Conservation (phyloP, 2,329 filamentous ascomycete species). For the Xylariaceae sp. region DNA sequence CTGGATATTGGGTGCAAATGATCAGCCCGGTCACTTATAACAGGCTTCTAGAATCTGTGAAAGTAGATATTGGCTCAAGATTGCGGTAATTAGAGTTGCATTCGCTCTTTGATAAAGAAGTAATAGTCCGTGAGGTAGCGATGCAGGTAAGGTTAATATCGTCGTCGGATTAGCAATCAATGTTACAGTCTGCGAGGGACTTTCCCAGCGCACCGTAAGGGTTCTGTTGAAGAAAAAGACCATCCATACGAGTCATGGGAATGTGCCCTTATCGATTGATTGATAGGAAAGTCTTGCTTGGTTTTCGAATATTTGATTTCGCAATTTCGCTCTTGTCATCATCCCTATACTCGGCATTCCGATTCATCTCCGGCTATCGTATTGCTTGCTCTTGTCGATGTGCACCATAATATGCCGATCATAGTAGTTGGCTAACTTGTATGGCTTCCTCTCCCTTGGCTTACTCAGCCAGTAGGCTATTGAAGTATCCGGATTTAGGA, state of each 20-base stretch:
- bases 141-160: background rate
- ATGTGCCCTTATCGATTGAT: background rate
- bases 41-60: constrained; percentile 21
- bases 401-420: no score
- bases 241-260: constrained; percentile 15
- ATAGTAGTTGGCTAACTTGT: no score
- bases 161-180: constrained; percentile 13
- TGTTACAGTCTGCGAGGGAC: constrained; percentile 19
- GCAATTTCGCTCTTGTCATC: constrained; percentile 1
- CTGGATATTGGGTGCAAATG: background rate
- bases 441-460: background rate
- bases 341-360: constrained; percentile 1
- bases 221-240: no score
- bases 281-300: constrained; percentile 24
- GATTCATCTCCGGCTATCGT: constrained; percentile 18
- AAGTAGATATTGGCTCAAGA: background rate
- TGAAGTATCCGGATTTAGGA: no score
- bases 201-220: constrained; percentile 13
- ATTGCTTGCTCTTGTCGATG: no score
- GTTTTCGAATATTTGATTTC: constrained; percentile 14
- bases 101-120: background rate
- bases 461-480: constrained; percentile 24
- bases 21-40: background rate
- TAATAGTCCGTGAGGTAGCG: constrained; percentile 14
- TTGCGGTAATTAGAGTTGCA: background rate